Evolutionary conservation across 2,329 filamentous ascomycete species (phyloP).

Genomic region (Ustulina deusta): DNA sequence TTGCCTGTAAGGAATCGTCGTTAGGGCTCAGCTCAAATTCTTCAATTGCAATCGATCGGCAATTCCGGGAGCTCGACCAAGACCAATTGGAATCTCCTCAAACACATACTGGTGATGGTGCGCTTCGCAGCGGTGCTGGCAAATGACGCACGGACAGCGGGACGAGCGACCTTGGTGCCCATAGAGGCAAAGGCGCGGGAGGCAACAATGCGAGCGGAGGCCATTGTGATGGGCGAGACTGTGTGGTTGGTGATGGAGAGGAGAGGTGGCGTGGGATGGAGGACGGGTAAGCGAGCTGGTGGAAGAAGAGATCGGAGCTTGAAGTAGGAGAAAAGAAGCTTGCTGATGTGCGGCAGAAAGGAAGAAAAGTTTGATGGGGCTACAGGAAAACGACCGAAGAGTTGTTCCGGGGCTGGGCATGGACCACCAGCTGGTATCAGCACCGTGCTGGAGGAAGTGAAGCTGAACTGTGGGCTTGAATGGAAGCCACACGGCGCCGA

Average conservation of each 20-base stretch:
- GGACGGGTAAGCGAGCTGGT: slow-evolving; percentile 45
- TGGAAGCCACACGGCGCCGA: slow-evolving; percentile 40
- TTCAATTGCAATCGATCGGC: slow-evolving; percentile 14
- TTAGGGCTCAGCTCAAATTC: slow-evolving; percentile 24
- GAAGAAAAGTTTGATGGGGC: slow-evolving; percentile 50
- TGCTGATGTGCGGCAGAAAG: slow-evolving; percentile 47
- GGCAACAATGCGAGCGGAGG: slow-evolving; percentile 80
- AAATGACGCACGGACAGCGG: slow-evolving; percentile 74
- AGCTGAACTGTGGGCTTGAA: slow-evolving; percentile 33
- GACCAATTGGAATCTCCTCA: slow-evolving; percentile 37
- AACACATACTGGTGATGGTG: slow-evolving; percentile 77
- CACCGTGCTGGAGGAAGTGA: slow-evolving; percentile 32
- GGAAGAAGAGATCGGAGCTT: slow-evolving; percentile 43
- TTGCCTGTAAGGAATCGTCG: slow-evolving; percentile 53
- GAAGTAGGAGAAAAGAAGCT: slow-evolving; percentile 49
- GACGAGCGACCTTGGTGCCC: slow-evolving; percentile 82
- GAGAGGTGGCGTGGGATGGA: slow-evolving; percentile 56
- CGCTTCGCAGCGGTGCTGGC: slow-evolving; percentile 75
- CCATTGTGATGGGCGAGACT: slow-evolving; percentile 76
- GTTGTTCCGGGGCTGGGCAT: slow-evolving; percentile 43
- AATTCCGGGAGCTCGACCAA: neutral
- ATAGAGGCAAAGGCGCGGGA: slow-evolving; percentile 82
- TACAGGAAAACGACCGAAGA: slow-evolving; percentile 47
- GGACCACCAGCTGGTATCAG: slow-evolving; percentile 34
- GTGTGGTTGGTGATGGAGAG: slow-evolving; percentile 53